Evolutionary conservation across 257 asterid genomes (phyloP), one percentile per base, ranked within the genome.

Genomic region (Leptodermis oblonga): DNA sequence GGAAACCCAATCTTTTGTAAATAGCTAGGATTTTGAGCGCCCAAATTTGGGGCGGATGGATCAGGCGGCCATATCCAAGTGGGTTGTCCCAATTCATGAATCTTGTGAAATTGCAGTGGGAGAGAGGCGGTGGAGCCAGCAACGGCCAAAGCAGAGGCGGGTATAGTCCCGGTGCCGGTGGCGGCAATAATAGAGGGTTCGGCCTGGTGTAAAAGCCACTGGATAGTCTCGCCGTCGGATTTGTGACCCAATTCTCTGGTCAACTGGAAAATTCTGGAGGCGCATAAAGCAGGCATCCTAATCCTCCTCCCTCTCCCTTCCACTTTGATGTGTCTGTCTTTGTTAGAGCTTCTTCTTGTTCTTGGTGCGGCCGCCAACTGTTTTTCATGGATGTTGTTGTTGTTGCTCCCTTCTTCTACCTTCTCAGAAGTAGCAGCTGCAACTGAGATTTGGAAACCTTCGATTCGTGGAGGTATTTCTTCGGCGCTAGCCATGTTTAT

Each of bases 261-360:
- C 46, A 88, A 69, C 74, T 88, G 95, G 61, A 88, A 88, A 22
- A 88, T 84, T 53, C 95, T 74, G 5, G 95, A 92, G 5, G 92
- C 92, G 53, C 81, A 86, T 9, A 86, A 81, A 6, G 90, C 92
- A 1, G 95, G 95, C 74, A 88, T 88, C 69, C 95, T 42, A 10
- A 88, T 83, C 28, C 95, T 69, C 67, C 95, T 73, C 1, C 95
- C 95, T 56, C 95, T 75, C 36, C 95, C 95, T 33, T 88, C 92
- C 22, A 88, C 95, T 42, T 88, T 88, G 39, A 76, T 86, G 74
- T 88, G 95, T 72, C 92, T 75, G 52, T 86, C 95, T 20, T 88
- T 88, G 75, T 83, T 88, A 3, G 87, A 84, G 43, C 78, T 81
- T 28, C 92, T 73, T 66, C 76, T 84, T 63, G 90, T 69, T 56